Base-by-base conservation (phyloP, 2,329 filamentous ascomycete species). In the Calonectria montana region DNA sequence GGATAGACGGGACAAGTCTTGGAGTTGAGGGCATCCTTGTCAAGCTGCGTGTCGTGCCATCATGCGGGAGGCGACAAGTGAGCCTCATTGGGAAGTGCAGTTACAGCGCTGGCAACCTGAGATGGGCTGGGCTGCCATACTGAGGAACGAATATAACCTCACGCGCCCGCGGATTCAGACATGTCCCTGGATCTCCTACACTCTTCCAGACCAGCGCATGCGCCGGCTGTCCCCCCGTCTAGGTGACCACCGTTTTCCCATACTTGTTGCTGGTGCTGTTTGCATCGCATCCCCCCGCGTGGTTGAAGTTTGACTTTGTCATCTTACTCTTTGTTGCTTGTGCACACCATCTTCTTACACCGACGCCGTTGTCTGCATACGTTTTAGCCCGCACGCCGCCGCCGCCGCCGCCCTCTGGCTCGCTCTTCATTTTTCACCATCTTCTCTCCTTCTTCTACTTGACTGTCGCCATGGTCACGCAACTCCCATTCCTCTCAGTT, bases 81-180 rank as follows among this genome's bases (percentile, higher is more conserved):
- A 78, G 73, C 74, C 74, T 76, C 75, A 70, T 76, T 73, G 39
- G 69, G 68, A 63, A 73, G 45, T 27, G 57, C 37, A 62, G 57
- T 68, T 47, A 66, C 67, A 71, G 65, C 63, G 63, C 63, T 47
- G 47, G 21, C 31, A 72, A 45, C 65, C 66, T 68, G 47, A 48
- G 62, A 70, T 67, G 37, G 62, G 71, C 55, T 64, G 70, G 73
- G 37, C 69, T 35, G 37, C 41, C 50, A 39, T 61, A 50, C 50
- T 68, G 48, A 47, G 53, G 27, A 69, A 65, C 74, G 69, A 63
- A 71, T 78, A 78, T 78, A 77, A 78, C 72, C 62, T 74, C 74
- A 70, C 37, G 41, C 59, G 64, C 69, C 73, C 62, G 53, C 65
- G 45, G 59, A 18, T 62, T 50, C 43, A 50, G 43, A 64, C 63